These are phyloP conservation scores for Thalia dealbata DNA, from an alignment of 176 grass and related monocot genomes.

Conservation along the genomic window DNA sequence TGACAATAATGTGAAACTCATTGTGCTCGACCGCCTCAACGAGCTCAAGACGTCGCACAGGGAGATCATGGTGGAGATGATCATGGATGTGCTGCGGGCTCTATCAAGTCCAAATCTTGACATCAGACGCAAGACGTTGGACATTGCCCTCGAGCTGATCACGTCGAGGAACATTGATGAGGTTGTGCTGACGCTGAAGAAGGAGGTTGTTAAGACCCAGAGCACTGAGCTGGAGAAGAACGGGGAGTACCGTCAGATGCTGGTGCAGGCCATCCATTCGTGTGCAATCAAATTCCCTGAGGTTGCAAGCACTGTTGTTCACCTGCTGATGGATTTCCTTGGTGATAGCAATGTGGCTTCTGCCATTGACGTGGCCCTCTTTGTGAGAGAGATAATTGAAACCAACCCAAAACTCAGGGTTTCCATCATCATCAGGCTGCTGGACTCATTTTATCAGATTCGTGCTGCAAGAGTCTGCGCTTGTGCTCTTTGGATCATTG, in stretches of 20 bases:
- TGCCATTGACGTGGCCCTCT: slow-evolving; percentile 9
- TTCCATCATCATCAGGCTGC: slow-evolving; percentile 6
- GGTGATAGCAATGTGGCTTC: slow-evolving; percentile 9
- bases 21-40: slow-evolving; percentile 12
- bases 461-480: slow-evolving; percentile 12
- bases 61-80: slow-evolving; percentile 15
- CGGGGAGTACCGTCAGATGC: slow-evolving; percentile 16
- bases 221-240: slow-evolving; percentile 12
- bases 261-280: slow-evolving; percentile 16
- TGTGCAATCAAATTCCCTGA: slow-evolving; percentile 14
- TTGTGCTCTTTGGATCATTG: slow-evolving; percentile 15
- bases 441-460: slow-evolving; percentile 19
- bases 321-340: slow-evolving; percentile 19
- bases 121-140: slow-evolving; percentile 16
- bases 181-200: slow-evolving; percentile 13
- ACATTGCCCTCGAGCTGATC: slow-evolving; percentile 14
- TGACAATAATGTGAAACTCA: slow-evolving; percentile 15
- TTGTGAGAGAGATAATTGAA: slow-evolving; percentile 19
- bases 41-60: slow-evolving; percentile 7
- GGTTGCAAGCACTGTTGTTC: slow-evolving; percentile 14
- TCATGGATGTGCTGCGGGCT: slow-evolving; percentile 12
- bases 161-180: slow-evolving; percentile 15
- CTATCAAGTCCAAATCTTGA: slow-evolving; percentile 18
- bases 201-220: slow-evolving; percentile 19
- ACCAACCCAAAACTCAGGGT: slow-evolving; percentile 15